phyloP scores from a whole-genome alignment of 169 alveolate genomes.

The Plasmodium cynomolgi region DNA sequence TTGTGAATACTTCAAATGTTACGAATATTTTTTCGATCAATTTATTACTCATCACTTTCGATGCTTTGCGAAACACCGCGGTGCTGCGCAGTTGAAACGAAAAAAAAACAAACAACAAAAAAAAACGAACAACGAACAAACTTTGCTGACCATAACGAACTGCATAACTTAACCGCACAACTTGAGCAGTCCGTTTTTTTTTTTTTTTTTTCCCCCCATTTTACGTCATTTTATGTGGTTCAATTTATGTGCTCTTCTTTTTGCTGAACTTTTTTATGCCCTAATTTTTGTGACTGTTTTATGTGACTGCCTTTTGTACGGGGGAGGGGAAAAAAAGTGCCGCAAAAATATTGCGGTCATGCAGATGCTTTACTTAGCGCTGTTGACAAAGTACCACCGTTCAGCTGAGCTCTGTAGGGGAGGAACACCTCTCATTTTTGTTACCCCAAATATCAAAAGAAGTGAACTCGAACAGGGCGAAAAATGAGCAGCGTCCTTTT shows the following conservation, averaged over 20 bases:
- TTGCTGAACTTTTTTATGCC: too few relatives aligned
- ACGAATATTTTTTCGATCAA: background rate
- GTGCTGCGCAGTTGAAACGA: background rate
- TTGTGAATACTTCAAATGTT: background rate
- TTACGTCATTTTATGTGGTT: background rate
- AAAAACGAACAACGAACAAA: too few relatives aligned
- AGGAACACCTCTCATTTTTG: background rate
- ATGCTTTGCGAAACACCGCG: background rate
- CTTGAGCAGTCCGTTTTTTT: background rate
- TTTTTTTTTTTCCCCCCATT: background rate
- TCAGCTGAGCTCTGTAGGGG: background rate
- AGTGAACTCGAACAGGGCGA: background rate
- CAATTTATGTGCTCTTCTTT: background rate
- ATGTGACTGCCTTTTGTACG: background rate
- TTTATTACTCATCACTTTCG: background rate
- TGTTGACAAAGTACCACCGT: background rate
- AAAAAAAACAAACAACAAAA: too few relatives aligned
- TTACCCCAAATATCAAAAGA: background rate
- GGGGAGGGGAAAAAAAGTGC: background rate
- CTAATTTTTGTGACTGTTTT: too few relatives aligned
- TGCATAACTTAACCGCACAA: background rate
- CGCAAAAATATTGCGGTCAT: background rate
- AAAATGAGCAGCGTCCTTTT: background rate
- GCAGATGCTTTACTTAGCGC: background rate
- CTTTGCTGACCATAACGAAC: background rate